Base-by-base conservation (phyloP, 805 yeast genomes). In the Alloascoidea africana region DNA sequence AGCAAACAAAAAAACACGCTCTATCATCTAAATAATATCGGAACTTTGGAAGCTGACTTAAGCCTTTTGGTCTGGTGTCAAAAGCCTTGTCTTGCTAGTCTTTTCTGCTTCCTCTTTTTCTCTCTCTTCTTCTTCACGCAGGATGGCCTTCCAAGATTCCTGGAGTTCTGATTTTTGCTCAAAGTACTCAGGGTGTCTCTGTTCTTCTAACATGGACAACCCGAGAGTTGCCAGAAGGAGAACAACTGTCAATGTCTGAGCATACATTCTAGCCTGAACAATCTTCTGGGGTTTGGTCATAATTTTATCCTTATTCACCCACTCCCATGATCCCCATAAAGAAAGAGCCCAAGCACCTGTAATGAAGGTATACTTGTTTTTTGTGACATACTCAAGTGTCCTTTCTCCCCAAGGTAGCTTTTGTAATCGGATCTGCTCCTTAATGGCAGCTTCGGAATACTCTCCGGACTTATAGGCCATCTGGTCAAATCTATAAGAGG, bases 241-340 rank as follows among this genome's bases (percentile, higher is more conserved):
- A 6, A 69, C 68, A 38, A 84, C 86, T 1, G 94, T 80, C 39
- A 81, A 58, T 45, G 79, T 82, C 57, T 84, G 94, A 6, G 94
- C 94, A 53, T 83, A 83, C 81, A 83, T 83, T 70, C 94, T 76
- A 19, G 93, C 93, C 53, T 79, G 87, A 23, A 80, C 91, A 36
- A 81, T 72, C 55, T 81, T 84, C 60, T 84, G 94, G 3, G 91
- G 60, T 44, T 65, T 68, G 39, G 83, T 70, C 78, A 84, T 69
- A 53, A 75, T 62, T 44, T 74, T 76, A 54, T 84, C 94, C 47
- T 68, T 70, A 59, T 81, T 76, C 38, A 81, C 84, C 34, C 62
- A 49, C 35, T 59, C 70, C 84, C 89, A 84, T 3, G 93, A 78
- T 1, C 86, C 94, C 46, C 67, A 81, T 62, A 82, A 58, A 2